Evolutionary conservation across 257 asterid genomes (phyloP), one percentile per base, ranked within the genome.

Genomic region (Linaria vulgaris): DNA sequence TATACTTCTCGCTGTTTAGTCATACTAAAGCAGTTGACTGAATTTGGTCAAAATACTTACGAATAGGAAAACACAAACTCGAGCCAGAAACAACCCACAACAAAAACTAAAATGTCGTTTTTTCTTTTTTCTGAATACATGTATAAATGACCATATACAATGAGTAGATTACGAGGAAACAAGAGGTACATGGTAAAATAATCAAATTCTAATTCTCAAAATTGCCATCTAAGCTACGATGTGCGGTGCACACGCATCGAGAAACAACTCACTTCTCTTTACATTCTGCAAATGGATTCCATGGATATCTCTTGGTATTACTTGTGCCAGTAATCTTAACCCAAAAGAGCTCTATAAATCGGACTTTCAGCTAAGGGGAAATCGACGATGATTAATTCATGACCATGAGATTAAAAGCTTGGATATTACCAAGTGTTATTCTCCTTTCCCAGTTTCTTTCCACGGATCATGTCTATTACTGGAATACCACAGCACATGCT

Each of bases 361-460:
- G 48, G 27, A 55, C 56, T 47, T 46, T 59, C 62, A 34, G 10
- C 41, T 34, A 55, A 31, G 44, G 41, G 5, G 56, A 53, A 11
- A 53, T 4, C 10, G 10, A 1, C 41, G 9, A 34, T 34, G 41
- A 34, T 3, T 34, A 34, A 34, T 1, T 34, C 5, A 34, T 34
- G 41, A 1, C n/a, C 9, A 11, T 11, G 41, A 4, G 41, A 34
- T 34, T 34, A 34, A 34, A 34, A 34, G 41, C 41, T 34, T 34
- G 41, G 41, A 34, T 34, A 34, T 34, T 34, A 34, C 41, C 41
- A 34, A 34, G 41, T 34, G 41, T 34, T 60, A 75, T 61, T 61
- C 23, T 20, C 71, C 62, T 41, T 70, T 80, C 74, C 72, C 74
- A 69, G 65, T 53, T 62, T 74, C 64, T 49, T 58, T 69, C 56